Percentiles rank a stretch among this genome's conserved stretches.
These are phyloP conservation scores for Pleodorina starrii DNA, from an alignment of 139 green algal genomes.

Conservation along the genomic window DNA sequence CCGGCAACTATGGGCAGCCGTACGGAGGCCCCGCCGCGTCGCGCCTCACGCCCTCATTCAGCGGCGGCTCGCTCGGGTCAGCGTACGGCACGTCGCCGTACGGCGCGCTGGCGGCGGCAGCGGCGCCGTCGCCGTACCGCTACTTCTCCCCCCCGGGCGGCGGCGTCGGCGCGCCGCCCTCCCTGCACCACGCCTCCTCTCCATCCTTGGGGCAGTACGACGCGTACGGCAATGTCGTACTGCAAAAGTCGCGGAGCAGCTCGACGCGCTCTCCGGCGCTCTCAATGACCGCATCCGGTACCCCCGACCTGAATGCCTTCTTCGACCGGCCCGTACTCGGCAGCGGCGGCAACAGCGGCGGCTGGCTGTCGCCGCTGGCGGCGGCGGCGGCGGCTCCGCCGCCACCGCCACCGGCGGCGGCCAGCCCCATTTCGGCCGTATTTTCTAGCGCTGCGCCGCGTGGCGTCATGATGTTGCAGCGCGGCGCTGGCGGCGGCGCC, in stretches of 20 bases:
- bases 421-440: too few relatives aligned
- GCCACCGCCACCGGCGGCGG: not conserved
- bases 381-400: not conserved
- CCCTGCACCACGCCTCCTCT: not conserved
- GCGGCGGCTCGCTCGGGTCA: not conserved
- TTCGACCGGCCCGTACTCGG: not conserved
- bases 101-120: not conserved
- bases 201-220: too few relatives aligned
- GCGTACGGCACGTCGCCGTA: conserved; percentile 14
- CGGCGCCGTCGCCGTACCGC: not conserved
- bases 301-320: not conserved
- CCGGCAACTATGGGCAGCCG: not conserved
- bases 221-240: not conserved
- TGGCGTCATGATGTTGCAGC: conserved; percentile 23
- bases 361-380: not conserved
- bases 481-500: not conserved
- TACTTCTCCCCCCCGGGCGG: conserved; percentile 24
- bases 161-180: too few relatives aligned
- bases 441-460: not conserved
- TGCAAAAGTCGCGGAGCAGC: not conserved
- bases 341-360: conserved; percentile 1
- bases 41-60: not conserved
- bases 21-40: not conserved
- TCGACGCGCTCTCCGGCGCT: not conserved
- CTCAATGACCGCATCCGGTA: not conserved